These are phyloP conservation scores for Aspergillus sp. DNA, from an alignment of 2,329 filamentous ascomycete genomes.

Conservation along the genomic window DNA sequence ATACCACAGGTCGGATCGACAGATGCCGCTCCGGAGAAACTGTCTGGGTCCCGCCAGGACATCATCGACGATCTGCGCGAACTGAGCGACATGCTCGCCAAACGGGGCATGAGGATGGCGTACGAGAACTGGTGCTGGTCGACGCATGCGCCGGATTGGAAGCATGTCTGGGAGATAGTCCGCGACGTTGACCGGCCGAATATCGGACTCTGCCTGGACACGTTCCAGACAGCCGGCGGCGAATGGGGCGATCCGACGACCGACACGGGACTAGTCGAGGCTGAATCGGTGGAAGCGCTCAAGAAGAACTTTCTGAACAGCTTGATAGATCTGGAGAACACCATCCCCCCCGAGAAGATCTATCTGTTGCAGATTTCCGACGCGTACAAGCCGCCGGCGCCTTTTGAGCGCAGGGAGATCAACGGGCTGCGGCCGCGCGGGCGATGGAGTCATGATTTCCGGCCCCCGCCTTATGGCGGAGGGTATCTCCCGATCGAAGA, in stretches of 20 bases:
- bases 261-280: too few relatives aligned
- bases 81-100: conserved; percentile 55
- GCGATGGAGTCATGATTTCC: conserved; percentile 61
- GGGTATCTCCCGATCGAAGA: conserved; percentile 62
- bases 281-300: conserved; percentile 43
- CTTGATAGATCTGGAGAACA: conserved; percentile 46
- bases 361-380: conserved; percentile 67
- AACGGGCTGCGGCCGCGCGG: conserved; percentile 51
- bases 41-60: conserved; percentile 42
- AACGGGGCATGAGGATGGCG: conserved; percentile 53
- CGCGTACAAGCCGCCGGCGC: conserved; percentile 54
- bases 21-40: too few relatives aligned
- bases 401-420: conserved; percentile 45
- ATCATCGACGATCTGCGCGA: conserved; percentile 55
- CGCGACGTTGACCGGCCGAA: conserved; percentile 55
- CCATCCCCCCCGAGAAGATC: conserved; percentile 60
- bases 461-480: conserved; percentile 59
- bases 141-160: conserved; percentile 60
- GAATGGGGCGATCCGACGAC: conserved; percentile 59
- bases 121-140: conserved; percentile 67
- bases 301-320: conserved; percentile 44
- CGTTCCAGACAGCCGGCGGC: conserved; percentile 63
- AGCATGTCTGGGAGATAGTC: conserved; percentile 60
- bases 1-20: too few relatives aligned
- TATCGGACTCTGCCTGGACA: conserved; percentile 66